Percentiles rank a stretch among this genome's conserved stretches.
Conservation (phyloP, 202 grass and related monocot species). For the Setaria viridis region DNA sequence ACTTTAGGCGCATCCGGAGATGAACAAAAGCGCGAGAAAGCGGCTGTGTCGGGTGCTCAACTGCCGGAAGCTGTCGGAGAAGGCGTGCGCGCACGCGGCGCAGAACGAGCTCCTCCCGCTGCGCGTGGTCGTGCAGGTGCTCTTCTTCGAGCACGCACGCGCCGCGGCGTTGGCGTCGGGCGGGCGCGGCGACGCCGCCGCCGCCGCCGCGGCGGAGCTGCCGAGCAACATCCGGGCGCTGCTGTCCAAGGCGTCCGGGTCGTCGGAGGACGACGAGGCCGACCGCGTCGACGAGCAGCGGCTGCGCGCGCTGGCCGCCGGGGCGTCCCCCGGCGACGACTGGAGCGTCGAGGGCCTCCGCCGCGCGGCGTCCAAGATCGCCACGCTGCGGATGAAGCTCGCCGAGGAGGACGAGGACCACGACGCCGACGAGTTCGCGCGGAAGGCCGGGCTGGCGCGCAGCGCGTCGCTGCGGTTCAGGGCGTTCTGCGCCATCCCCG, state of each 20-base stretch:
- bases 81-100: conserved; percentile 86
- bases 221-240: conserved; percentile 75
- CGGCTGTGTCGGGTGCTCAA: conserved; percentile 77
- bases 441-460: conserved; percentile 65
- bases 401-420: conserved; percentile 62
- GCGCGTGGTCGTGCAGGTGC: conserved; percentile 91
- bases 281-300: conserved; percentile 66
- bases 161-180: conserved; percentile 54
- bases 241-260: conserved; percentile 71
- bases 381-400: conserved; percentile 92
- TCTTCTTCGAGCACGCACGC: conserved; percentile 96
- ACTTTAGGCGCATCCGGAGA: conserved; percentile 66
- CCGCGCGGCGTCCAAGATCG: conserved; percentile 75
- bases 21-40: conserved; percentile 81
- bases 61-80: conserved; percentile 92
- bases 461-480: conserved; percentile 81
- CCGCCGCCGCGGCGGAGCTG: conserved; percentile 41
- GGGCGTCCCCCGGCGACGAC: conserved; percentile 50
- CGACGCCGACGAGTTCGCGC: conserved; percentile 64
- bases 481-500: conserved; percentile 76
- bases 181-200: conserved; percentile 16
- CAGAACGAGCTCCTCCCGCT: conserved; percentile 95
- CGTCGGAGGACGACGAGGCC: conserved; percentile 52
- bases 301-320: conserved; percentile 50
- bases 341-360: conserved; percentile 75